These are phyloP conservation scores for Setaria italica DNA, from an alignment of 202 grass and related monocot species.

Conservation along the genomic window DNA sequence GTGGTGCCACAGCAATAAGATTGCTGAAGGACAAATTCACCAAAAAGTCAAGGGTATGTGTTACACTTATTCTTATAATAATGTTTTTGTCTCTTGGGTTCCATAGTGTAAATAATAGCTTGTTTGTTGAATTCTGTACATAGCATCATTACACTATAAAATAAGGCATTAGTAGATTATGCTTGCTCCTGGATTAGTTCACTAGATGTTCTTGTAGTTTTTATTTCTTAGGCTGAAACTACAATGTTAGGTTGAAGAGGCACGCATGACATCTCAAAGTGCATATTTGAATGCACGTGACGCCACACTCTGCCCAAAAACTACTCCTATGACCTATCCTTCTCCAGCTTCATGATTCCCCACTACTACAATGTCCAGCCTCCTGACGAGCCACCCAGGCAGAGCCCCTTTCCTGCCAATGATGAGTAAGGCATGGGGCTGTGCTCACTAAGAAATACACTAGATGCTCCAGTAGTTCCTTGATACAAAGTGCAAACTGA, in stretches of 20 bases:
- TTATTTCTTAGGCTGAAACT: not conserved
- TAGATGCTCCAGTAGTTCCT: conserved; percentile 6
- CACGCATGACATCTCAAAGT: not conserved
- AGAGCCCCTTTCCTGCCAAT: not conserved
- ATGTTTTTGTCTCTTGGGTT: not conserved
- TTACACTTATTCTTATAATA: not conserved
- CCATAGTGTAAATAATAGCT: not conserved
- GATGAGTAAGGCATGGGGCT: not conserved
- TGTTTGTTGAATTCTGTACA: not conserved
- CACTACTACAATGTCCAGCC: too few species aligned
- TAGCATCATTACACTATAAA: conserved; percentile 16
- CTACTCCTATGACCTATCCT: not conserved
- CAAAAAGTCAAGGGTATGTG: conserved; percentile 77
- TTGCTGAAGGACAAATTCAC: conserved; percentile 87
- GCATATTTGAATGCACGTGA: conserved; percentile 21
- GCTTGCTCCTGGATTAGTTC: not conserved
- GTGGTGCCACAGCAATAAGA: conserved; percentile 78
- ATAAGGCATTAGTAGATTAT: not conserved
- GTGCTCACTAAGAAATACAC: not conserved
- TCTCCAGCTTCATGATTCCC: not conserved
- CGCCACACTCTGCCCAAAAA: not conserved
- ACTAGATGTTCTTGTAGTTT: conserved; percentile 25
- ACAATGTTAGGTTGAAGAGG: conserved; percentile 18
- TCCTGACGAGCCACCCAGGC: not conserved
- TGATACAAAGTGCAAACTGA: conserved; percentile 5